These are phyloP conservation scores for Phytophthora sp. DNA, from an alignment of 352 stramenopile genomes.

Conservation along the genomic window DNA sequence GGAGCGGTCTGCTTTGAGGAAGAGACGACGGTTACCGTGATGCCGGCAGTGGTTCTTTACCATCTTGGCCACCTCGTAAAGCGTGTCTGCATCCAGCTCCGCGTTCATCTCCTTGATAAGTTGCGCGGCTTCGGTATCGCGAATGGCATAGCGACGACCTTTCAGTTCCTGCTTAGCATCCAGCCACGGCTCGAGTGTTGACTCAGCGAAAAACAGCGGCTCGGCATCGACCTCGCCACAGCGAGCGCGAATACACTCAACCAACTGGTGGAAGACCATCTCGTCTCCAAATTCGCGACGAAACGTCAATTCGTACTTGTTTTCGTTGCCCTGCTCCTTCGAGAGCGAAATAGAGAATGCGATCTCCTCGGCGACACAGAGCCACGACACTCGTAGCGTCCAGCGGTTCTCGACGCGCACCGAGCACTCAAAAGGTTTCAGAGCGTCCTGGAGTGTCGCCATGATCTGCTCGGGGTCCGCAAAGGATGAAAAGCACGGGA, in stretches of 20 bases:
- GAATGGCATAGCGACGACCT: slow-evolving; percentile 63
- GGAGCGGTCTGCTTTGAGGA: slow-evolving; percentile 49
- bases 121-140: slow-evolving; percentile 45
- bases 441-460: slow-evolving; percentile 44
- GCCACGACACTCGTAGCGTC: slow-evolving; percentile 54
- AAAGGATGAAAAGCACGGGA: slow-evolving; percentile 59
- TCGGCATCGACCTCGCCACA: slow-evolving; percentile 70
- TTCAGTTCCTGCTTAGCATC: slow-evolving; percentile 58
- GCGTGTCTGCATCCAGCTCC: slow-evolving; percentile 57
- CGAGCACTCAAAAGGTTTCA: slow-evolving; percentile 54
- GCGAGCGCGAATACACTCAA: slow-evolving; percentile 55
- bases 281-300: slow-evolving; percentile 56
- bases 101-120: slow-evolving; percentile 71
- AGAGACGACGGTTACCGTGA: slow-evolving; percentile 72
- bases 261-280: slow-evolving; percentile 57
- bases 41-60: slow-evolving; percentile 79
- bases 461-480: slow-evolving; percentile 56
- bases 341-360: slow-evolving; percentile 59
- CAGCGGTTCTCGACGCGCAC: slow-evolving; percentile 44
- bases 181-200: slow-evolving; percentile 60
- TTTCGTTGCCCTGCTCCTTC: slow-evolving; percentile 32
- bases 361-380: slow-evolving; percentile 77
- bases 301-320: slow-evolving; percentile 69
- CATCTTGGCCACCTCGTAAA: slow-evolving; percentile 67
- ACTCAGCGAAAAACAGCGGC: slow-evolving; percentile 55